Conservation (phyloP, 1,139 yeast species). For the Yamadazyma dushanensis region DNA sequence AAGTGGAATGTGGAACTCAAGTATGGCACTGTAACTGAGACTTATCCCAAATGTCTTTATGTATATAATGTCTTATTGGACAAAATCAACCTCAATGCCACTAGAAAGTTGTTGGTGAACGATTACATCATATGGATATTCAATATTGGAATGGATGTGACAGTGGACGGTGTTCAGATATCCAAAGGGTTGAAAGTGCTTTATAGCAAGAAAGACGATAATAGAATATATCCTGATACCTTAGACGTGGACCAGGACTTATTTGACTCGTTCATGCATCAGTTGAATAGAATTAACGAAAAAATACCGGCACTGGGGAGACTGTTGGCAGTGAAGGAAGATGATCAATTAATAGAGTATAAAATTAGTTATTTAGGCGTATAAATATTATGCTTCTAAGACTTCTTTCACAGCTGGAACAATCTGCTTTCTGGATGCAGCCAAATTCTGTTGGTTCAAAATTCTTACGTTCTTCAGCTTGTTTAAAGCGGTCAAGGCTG, state of each 20-base stretch:
- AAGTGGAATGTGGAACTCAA: conserved; percentile 60
- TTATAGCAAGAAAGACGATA: conserved; percentile 23
- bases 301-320: conserved; percentile 32
- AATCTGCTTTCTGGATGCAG: conserved; percentile 83
- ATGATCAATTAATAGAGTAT: conserved; percentile 16
- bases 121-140: conserved; percentile 64
- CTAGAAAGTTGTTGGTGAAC: conserved; percentile 58
- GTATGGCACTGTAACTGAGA: conserved; percentile 19
- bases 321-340: conserved; percentile 17
- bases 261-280: conserved; percentile 22
- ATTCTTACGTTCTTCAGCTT: conserved; percentile 22
- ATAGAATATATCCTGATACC: conserved; percentile 15
- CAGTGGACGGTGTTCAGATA: conserved; percentile 18
- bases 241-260: conserved; percentile 26
- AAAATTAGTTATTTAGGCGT: conserved; percentile 21
- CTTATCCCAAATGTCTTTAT: conserved; percentile 33
- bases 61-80: conserved; percentile 43
- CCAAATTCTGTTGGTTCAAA: conserved; percentile 53
- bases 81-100: conserved; percentile 47
- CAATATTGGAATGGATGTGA: conserved; percentile 44
- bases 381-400: conserved; percentile 14
- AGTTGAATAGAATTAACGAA: conserved; percentile 25
- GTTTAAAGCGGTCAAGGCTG: conserved; percentile 25
- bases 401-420: conserved; percentile 57
- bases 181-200: conserved; percentile 43